phyloP scores from a whole-genome alignment of 2,329 filamentous ascomycete genomes.

The Stachybotrys echinatus region DNA sequence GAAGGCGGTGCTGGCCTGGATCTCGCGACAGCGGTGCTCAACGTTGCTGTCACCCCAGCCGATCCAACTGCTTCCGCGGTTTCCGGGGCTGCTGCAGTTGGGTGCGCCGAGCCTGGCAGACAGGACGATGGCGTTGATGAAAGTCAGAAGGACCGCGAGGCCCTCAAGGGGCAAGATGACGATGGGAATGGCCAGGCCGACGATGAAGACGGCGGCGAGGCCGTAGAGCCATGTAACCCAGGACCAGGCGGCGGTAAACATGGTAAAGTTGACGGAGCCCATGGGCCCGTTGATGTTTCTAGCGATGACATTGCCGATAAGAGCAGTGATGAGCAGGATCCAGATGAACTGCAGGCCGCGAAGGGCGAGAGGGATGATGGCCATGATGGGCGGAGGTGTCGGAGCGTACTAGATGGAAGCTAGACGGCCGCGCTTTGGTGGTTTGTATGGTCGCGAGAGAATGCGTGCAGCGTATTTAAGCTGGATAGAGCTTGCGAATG shows the following conservation, averaged over 20 bases:
- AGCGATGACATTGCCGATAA: constrained; percentile 55
- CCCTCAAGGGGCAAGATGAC: constrained; percentile 52
- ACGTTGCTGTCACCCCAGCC: constrained; percentile 56
- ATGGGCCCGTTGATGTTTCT: constrained; percentile 38
- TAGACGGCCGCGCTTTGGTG: too few relatives aligned
- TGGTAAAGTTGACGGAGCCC: constrained; percentile 56
- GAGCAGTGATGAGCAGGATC: constrained; percentile 47
- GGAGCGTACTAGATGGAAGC: constrained; percentile 18
- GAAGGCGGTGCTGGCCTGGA: constrained; percentile 70
- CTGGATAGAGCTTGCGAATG: neutral
- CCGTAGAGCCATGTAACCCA: constrained; percentile 64
- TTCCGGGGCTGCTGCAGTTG: constrained; percentile 55
- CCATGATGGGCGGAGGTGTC: too few relatives aligned
- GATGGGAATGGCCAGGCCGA: constrained; percentile 45
- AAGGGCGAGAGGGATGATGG: constrained; percentile 38
- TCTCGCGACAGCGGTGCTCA: constrained; percentile 64
- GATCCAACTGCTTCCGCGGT: constrained; percentile 42
- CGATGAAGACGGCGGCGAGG: constrained; percentile 49
- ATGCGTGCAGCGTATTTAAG: neutral
- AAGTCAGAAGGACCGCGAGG: constrained; percentile 60
- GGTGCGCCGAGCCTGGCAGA: constrained; percentile 63
- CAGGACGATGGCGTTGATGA: constrained; percentile 65
- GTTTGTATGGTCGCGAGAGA: neutral
- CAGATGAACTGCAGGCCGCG: constrained; percentile 46
- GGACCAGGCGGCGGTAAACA: constrained; percentile 63